Conservation (phyloP, 1,139 yeast species). For the Diutina ranongensis region DNA sequence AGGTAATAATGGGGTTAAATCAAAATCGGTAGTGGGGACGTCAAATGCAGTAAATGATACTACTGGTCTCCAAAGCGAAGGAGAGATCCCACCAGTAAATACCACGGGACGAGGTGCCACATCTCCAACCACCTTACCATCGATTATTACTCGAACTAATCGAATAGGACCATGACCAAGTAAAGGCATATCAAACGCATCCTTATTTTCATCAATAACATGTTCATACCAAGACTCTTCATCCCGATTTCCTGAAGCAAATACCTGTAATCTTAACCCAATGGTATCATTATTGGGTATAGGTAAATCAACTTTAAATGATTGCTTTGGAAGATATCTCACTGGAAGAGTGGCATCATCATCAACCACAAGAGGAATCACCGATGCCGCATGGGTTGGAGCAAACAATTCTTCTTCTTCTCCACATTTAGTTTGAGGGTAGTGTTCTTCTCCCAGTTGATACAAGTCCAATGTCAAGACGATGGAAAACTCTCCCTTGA, state of each 20-base stretch:
- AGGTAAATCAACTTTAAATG: conserved; percentile 28
- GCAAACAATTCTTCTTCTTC: conserved; percentile 7
- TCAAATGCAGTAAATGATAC: conserved; percentile 69
- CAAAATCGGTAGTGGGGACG: conserved; percentile 21
- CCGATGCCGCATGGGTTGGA: conserved; percentile 7
- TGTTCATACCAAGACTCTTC: conserved; percentile 83
- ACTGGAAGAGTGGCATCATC: conserved; percentile 7
- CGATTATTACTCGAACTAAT: not conserved
- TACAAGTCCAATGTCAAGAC: conserved; percentile 43
- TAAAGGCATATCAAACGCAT: conserved; percentile 12
- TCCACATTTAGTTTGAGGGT: no score
- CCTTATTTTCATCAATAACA: conserved; percentile 36
- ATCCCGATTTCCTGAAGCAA: conserved; percentile 63
- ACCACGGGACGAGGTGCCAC: conserved; percentile 6
- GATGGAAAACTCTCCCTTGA: conserved; percentile 53
- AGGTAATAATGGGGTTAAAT: conserved; percentile 11
- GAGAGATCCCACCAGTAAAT: conserved; percentile 11
- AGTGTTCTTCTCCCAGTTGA: conserved; percentile 6
- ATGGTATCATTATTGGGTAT: conserved; percentile 38
- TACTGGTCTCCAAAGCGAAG: conserved; percentile 51
- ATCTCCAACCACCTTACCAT: not conserved
- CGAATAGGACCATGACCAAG: conserved; percentile 43
- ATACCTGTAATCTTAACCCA: conserved; percentile 44
- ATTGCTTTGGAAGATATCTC: conserved; percentile 27
- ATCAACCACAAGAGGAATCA: conserved; percentile 19